Percentiles rank a stretch among this genome's conserved stretches.
Conservation (phyloP, 2,329 filamentous ascomycete species). For the Nannizzia gypsea region DNA sequence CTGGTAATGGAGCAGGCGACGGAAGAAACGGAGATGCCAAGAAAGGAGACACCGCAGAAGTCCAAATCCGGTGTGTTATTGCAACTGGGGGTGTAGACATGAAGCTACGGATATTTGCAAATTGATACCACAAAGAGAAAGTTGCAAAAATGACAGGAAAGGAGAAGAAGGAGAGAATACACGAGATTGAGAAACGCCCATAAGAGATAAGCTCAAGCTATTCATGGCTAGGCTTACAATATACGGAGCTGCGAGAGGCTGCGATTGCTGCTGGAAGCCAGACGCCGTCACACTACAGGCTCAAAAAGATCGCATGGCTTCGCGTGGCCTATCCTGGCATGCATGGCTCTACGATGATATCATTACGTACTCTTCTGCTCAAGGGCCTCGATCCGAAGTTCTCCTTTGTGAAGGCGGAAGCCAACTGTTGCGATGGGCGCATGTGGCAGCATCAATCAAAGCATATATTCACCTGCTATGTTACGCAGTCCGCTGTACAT, state of each 20-base stretch:
- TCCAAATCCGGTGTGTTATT: constrained; percentile 64
- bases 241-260: not conserved
- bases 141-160: not conserved
- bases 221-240: not conserved
- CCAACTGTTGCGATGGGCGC: not conserved
- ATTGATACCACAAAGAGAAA: not conserved
- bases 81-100: constrained; percentile 78
- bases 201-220: not conserved
- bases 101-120: constrained; percentile 65
- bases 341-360: not conserved
- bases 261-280: not conserved
- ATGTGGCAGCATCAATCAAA: not conserved
- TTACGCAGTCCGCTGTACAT: not conserved
- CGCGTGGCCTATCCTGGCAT: not conserved
- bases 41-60: constrained; percentile 20
- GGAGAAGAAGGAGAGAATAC: not conserved
- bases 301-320: not conserved
- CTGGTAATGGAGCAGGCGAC: constrained; percentile 15
- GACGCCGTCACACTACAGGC: not conserved
- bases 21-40: constrained; percentile 10
- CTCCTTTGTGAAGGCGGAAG: not conserved
- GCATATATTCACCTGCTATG: not conserved
- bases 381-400: not conserved
- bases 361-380: not conserved
- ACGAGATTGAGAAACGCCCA: not conserved